These are phyloP conservation scores for Aspergillus fumigatus DNA, from an alignment of 2,329 filamentous ascomycete genomes.

Conservation along the genomic window DNA sequence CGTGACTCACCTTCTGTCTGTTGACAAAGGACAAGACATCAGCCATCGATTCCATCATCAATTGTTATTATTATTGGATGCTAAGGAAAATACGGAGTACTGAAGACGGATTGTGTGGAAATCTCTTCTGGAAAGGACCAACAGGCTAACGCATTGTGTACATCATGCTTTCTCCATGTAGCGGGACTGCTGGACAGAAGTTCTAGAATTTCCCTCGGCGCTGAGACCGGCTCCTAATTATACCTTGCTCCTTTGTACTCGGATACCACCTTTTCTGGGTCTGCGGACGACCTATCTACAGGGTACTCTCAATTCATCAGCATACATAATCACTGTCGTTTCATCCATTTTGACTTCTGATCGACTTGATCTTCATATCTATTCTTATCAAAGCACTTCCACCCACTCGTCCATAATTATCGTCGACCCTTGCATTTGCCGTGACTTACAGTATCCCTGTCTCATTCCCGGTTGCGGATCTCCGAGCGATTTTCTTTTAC, in stretches of 20 bases:
- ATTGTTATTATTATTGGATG: not conserved
- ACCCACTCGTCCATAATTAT: not conserved
- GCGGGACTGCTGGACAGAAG: constrained; percentile 1
- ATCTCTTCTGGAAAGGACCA: not conserved
- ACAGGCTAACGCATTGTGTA: constrained; percentile 1
- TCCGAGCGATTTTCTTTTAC: constrained; percentile 13
- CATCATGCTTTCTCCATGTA: constrained; percentile 9
- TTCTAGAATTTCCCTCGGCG: constrained; percentile 3
- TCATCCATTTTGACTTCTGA: not conserved
- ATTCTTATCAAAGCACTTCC: constrained; percentile 10
- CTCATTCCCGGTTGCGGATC: constrained; percentile 6
- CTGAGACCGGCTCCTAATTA: not conserved
- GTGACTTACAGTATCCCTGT: constrained; percentile 6
- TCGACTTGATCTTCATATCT: not conserved
- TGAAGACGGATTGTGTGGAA: not conserved
- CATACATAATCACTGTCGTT: not conserved
- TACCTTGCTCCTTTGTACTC: not conserved
- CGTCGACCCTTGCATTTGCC: not conserved
- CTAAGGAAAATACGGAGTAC: not conserved
- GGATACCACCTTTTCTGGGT: not conserved
- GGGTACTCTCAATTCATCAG: not conserved
- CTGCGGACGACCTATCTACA: not conserved
- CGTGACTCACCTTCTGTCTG: not conserved
- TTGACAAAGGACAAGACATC: not conserved
- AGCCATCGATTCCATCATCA: not conserved